phyloP scores from a whole-genome alignment of 208 protist genomes.

The Tritrichomonas musculus region DNA sequence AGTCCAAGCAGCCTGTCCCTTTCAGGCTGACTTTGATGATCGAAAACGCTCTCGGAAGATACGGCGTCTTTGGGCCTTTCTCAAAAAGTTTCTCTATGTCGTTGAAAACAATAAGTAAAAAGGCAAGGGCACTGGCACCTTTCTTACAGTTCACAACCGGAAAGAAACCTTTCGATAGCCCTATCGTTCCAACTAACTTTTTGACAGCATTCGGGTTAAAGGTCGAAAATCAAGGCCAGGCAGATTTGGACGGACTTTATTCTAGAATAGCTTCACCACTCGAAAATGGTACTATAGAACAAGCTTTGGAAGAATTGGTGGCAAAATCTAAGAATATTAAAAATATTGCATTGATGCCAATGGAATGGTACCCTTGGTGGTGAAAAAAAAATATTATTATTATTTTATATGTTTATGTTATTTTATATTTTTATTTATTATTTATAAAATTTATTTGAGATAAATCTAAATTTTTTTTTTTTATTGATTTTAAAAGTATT shows the following conservation, averaged over 20 bases:
- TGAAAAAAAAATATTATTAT: neutral
- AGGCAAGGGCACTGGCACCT: neutral
- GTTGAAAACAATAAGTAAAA: neutral
- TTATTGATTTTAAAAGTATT: too few species aligned
- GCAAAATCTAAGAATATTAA: neutral
- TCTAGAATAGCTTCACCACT: neutral
- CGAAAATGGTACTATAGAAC: neutral
- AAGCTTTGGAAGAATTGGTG: neutral
- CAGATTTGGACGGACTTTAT: neutral
- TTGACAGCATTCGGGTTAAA: neutral
- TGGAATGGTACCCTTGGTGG: conserved; percentile 18
- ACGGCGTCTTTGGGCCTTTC: neutral
- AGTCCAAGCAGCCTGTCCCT: neutral
- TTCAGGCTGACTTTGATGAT: neutral
- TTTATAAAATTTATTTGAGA: too few species aligned
- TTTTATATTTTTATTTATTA: too few species aligned
- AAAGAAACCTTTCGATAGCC: neutral
- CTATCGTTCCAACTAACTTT: neutral
- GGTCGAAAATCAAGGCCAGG: neutral
- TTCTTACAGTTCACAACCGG: neutral
- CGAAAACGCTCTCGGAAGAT: neutral
- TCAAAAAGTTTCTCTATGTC: neutral
- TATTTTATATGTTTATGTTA: too few species aligned
- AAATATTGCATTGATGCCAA: neutral
- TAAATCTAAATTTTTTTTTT: too few species aligned